Base-by-base conservation (phyloP, 306 rosid genomes). In the Acacia acuminata region DNA sequence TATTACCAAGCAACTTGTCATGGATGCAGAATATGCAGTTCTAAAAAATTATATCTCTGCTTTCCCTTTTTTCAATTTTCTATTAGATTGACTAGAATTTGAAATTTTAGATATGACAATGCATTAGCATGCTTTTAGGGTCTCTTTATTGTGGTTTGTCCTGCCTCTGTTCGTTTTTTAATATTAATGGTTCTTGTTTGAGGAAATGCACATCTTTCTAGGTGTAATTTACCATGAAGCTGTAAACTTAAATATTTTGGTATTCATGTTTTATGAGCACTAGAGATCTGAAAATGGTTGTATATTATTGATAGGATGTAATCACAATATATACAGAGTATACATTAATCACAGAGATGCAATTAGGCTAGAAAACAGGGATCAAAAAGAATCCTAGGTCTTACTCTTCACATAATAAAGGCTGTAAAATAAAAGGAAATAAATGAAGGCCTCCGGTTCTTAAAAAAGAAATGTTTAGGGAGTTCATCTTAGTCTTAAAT, bases 181-280 rank as follows among this genome's bases (percentile, higher is more conserved):
- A 58, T 58, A 25, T 38, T 47, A 48, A 14, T 44, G 42, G 48
- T 76, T 38, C 69, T 51, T 76, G 77, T 76, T 20, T 66, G 65
- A 55, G 73, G 58, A 77, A 55, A 73, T 77, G 69, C 36, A 71
- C 70, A 83, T 22, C 56, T 40, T 36, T 78, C 76, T 8, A 3
- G 8, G 25, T 25, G 30, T 7, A 8, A 25, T 8, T 24, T 27
- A 67, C 36, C 53, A 58, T 73, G 48, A 47, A 55, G 58, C 47
- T 83, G 76, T 51, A 34, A 56, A 50, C 63, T 53, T 82, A 24
- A 79, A 70, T 22, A 70, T 75, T 63, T 70, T 43, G 63, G 55
- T 65, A 14, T 73, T 48, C 70, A 51, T 76, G 76, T 50, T 70
- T 73, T 45, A 32, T 3, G 10, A 17, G 63, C 25, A 55, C 6